Conservation (phyloP, 2,329 filamentous ascomycete species). For the Exophiala lecanii-corni region DNA sequence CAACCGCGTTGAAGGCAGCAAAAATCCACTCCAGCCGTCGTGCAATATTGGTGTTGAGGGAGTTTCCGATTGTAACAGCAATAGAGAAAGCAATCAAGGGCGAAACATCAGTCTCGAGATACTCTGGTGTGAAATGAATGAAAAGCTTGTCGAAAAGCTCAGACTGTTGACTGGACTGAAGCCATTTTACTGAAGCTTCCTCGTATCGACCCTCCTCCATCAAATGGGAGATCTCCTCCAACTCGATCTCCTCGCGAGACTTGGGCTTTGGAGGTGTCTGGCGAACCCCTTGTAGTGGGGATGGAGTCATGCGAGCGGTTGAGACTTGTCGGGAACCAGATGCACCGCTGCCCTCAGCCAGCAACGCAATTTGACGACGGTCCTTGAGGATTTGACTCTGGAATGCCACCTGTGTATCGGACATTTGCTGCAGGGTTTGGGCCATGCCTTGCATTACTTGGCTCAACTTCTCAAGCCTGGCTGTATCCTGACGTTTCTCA, state of each 20-base stretch:
- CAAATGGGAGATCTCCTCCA: slow-evolving; percentile 38
- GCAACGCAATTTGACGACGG: slow-evolving; percentile 18
- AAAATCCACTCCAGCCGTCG: slow-evolving; percentile 58
- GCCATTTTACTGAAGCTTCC: slow-evolving; percentile 51
- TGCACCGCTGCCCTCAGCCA: slow-evolving; percentile 27
- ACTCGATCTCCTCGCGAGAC: slow-evolving; percentile 37
- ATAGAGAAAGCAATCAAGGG: slow-evolving; percentile 58
- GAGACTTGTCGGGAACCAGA: slow-evolving; percentile 24
- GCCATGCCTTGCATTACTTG: slow-evolving; percentile 50
- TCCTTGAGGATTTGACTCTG: slow-evolving; percentile 38
- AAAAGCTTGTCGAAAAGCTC: slow-evolving; percentile 61
- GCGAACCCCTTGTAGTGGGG: slow-evolving; percentile 24
- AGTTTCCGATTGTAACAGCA: slow-evolving; percentile 57
- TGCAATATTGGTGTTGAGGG: slow-evolving; percentile 48
- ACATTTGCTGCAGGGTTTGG: slow-evolving; percentile 46
- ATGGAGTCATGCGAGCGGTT: slow-evolving; percentile 18
- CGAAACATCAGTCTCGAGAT: slow-evolving; percentile 48
- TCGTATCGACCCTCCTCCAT: slow-evolving; percentile 40
- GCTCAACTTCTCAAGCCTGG: slow-evolving; percentile 59
- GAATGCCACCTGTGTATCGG: slow-evolving; percentile 38
- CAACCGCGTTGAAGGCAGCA: slow-evolving; percentile 50
- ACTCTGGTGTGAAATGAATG: slow-evolving; percentile 52
- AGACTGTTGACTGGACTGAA: slow-evolving; percentile 56
- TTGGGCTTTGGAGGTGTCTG: slow-evolving; percentile 21
- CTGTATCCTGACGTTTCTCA: slow-evolving; percentile 47